Base-by-base conservation (phyloP, 768 basidiomycete genomes). In the Pisolithus microcarpus region DNA sequence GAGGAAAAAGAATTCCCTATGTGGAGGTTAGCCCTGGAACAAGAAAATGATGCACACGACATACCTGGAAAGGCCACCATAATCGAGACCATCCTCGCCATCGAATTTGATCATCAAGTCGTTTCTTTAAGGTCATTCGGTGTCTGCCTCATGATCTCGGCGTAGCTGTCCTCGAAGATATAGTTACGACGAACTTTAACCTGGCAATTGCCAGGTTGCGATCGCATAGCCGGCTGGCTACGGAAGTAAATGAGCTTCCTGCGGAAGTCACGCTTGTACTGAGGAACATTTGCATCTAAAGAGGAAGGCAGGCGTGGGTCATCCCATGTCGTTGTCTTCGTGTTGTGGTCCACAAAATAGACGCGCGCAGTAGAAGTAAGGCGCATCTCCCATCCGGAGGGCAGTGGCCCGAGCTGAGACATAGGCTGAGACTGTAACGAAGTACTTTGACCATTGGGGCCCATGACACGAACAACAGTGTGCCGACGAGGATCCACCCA, bases 71-170 rank as follows among this genome's bases (percentile, higher is more conserved):
- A 98, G 72, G 69, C 96, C 96, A 65, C 96, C 96, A 65, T 99
- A 99, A 75, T 99, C 96, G 57, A 98, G 71, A 65, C 96, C 96
- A 67, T 98, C 96, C 67, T 99, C 96, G 30, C 96, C 96, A 60
- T 96, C 94, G 70, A 99, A 99, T 73, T 98, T 99, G 74, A 98
- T 98, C 96, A 98, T 98, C 59, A 98, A 70, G n/a, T 43, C 96
- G 77, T 74, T 99, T 99, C 84, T 97, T 98, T 61, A 99, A 70
- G n/a, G 69, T 99, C 96, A 64, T 89, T 96, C 4, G 96, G 95
- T 11, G 91, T 94, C 74, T 98, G 96, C 54, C 94, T 80, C 96
- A 99, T 98, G 61, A 99, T 98, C 74, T 99, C 96, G 55, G 93
- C 94, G 72, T 98, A 99, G 70, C 89, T 91, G 66, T 98, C 96